These are phyloP conservation scores for Tricholoma sp. DNA, from an alignment of 768 basidiomycete species.

Conservation along the genomic window DNA sequence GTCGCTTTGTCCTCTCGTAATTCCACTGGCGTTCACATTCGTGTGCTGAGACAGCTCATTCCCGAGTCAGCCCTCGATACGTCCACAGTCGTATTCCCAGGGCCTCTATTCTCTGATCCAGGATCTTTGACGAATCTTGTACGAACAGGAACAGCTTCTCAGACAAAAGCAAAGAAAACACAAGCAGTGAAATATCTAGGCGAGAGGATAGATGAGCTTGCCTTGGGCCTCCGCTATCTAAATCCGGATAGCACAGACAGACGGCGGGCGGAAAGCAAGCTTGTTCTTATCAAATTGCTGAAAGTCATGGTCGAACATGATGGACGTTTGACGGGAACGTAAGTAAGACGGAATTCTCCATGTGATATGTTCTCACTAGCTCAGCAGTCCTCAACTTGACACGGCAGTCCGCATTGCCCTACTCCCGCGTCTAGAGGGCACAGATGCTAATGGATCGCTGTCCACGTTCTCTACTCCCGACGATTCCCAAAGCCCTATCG, in stretches of 20 bases:
- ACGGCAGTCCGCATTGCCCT: constrained; percentile 69
- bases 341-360: constrained; percentile 24
- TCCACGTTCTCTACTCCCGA: constrained; percentile 26
- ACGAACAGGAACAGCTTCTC: constrained; percentile 55
- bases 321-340: constrained; percentile 85
- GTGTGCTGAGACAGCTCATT: constrained; percentile 61
- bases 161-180: constrained; percentile 80
- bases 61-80: constrained; percentile 58
- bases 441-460: constrained; percentile 10
- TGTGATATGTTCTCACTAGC: constrained; percentile 2
- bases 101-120: constrained; percentile 80
- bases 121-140: constrained; percentile 63
- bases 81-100: constrained; percentile 65
- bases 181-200: constrained; percentile 73
- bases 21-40: constrained; percentile 65
- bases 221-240: constrained; percentile 70
- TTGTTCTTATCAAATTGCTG: constrained; percentile 68
- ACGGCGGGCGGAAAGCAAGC: constrained; percentile 67
- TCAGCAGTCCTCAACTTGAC: constrained; percentile 58
- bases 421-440: constrained; percentile 47
- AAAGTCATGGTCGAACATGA: constrained; percentile 85
- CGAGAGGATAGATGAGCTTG: constrained; percentile 70
- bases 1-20: constrained; percentile 69
- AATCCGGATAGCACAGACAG: constrained; percentile 45
- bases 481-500: constrained; percentile 22